Evolutionary conservation across 1,284 basidiomycete genomes (phyloP).

Genomic region (Ganoderma leucocontextum): DNA sequence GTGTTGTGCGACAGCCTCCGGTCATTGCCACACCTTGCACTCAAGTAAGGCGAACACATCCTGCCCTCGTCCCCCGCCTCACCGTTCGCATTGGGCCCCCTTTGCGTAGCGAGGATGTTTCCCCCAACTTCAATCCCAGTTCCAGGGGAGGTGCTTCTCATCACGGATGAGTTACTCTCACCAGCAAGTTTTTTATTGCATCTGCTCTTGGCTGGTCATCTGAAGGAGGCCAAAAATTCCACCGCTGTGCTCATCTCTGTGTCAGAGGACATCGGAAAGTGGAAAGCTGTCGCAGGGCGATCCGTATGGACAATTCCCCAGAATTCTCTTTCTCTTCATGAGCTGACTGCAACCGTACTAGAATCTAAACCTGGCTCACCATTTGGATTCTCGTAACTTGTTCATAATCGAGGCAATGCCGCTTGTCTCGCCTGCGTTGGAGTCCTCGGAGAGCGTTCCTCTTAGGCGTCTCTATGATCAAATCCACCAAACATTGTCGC

Average conservation of each 20-base stretch:
- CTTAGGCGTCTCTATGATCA: constrained; percentile 47
- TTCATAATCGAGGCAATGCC: constrained; percentile 59
- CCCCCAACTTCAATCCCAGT: constrained; percentile 54
- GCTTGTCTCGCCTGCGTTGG: constrained; percentile 32
- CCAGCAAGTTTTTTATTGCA: constrained; percentile 75
- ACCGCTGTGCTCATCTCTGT: constrained; percentile 62
- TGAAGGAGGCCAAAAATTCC: constrained; percentile 54
- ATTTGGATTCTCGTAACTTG: constrained; percentile 52
- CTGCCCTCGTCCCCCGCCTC: no score
- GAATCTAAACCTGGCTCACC: constrained; percentile 62
- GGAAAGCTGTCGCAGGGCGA: constrained; percentile 69
- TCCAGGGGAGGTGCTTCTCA: constrained; percentile 57
- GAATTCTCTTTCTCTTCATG: background rate
- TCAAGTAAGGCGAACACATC: background rate
- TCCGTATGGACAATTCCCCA: constrained; percentile 52
- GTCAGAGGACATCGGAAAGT: constrained; percentile 61
- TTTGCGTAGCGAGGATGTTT: constrained; percentile 43
- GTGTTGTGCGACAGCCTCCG: constrained; percentile 22
- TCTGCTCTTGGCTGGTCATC: constrained; percentile 53
- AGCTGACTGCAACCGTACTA: constrained; percentile 36
- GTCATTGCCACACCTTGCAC: background rate
- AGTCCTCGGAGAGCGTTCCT: constrained; percentile 27
- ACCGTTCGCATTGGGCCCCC: background rate
- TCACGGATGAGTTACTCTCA: constrained; percentile 72
- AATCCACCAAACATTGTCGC: constrained; percentile 37